phyloP scores from a whole-genome alignment of 1,284 basidiomycete genomes.

The Malassezia dermatis region DNA sequence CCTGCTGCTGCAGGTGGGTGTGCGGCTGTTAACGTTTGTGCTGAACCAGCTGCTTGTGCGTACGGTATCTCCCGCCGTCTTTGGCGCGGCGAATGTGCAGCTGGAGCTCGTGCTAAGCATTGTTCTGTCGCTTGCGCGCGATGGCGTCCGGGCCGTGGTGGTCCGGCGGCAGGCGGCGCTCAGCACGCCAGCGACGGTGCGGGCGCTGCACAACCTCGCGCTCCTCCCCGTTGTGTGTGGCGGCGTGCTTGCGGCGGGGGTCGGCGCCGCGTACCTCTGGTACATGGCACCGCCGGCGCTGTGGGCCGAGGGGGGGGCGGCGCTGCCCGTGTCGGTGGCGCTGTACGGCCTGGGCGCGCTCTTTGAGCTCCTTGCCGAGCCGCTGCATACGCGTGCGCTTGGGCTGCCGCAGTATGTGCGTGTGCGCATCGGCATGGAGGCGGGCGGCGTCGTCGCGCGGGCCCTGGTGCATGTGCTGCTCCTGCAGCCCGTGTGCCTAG shows the following conservation, averaged over 20 bases:
- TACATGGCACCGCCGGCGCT: conserved; percentile 26
- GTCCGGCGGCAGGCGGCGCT: conserved; percentile 15
- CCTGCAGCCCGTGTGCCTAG: conserved; percentile 9
- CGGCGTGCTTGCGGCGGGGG: conserved; percentile 17
- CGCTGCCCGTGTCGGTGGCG: conserved; percentile 22
- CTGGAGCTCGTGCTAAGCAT: conserved; percentile 77
- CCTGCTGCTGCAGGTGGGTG: conserved; percentile 72
- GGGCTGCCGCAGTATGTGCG: conserved; percentile 19
- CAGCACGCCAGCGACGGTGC: neutral
- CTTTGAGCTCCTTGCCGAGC: conserved; percentile 35
- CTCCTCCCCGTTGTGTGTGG: conserved; percentile 33
- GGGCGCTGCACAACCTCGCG: conserved; percentile 30
- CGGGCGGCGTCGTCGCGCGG: conserved; percentile 27
- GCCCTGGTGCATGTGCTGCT: conserved; percentile 23
- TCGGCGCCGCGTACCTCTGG: conserved; percentile 18
- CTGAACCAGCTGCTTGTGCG: conserved; percentile 80
- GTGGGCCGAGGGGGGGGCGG: conserved; percentile 13
- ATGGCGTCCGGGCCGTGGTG: conserved; percentile 57
- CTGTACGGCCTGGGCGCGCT: conserved; percentile 36
- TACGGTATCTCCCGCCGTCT: conserved; percentile 71
- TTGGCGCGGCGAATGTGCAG: conserved; percentile 73
- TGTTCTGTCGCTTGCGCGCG: conserved; percentile 79
- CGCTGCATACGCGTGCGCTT: conserved; percentile 33
- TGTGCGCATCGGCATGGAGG: conserved; percentile 37
- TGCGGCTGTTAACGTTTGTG: conserved; percentile 70